A percentile compares a stretch with the other conserved stretches of the same genome.
phyloP scores from a whole-genome alignment of 495 filamentous ascomycete genomes.

The Cercophora newfieldiana region DNA sequence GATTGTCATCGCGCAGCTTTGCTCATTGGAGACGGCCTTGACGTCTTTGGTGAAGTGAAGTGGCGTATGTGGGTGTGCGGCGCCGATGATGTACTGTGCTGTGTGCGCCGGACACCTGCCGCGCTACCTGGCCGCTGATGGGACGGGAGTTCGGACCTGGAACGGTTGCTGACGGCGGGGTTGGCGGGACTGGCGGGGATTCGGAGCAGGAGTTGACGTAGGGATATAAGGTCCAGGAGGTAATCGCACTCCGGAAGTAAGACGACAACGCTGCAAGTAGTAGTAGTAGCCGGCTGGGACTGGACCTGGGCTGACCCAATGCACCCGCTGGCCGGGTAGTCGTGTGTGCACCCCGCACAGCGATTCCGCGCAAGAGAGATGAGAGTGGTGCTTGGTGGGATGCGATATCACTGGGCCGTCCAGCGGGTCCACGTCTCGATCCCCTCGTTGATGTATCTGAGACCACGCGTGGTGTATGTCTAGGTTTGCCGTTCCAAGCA shows the following conservation, averaged over 20 bases:
- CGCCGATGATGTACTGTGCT: too few relatives aligned
- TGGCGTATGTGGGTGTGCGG: not conserved
- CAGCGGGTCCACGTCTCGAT: not conserved
- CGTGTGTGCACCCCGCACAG: not conserved
- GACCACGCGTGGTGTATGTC: not conserved
- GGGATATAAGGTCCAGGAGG: not conserved
- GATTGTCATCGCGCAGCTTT: conserved; percentile 16
- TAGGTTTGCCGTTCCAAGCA: not conserved
- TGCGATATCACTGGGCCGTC: not conserved
- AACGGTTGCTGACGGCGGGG: not conserved
- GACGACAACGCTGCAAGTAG: too few relatives aligned
- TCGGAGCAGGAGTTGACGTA: not conserved
- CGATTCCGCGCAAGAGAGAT: not conserved
- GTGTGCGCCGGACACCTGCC: not conserved
- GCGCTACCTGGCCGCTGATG: not conserved
- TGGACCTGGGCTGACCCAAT: not conserved
- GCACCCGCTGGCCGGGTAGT: not conserved
- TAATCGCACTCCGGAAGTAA: not conserved
- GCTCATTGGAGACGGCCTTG: conserved; percentile 7
- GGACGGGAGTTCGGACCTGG: not conserved
- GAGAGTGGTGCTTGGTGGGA: not conserved
- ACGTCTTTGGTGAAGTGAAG: not conserved
- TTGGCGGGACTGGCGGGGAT: not conserved
- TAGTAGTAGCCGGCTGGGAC: not conserved
- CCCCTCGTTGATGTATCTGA: not conserved